phyloP scores from a whole-genome alignment of 2,329 filamentous ascomycete genomes.

The Periglandula ipomoeae region DNA sequence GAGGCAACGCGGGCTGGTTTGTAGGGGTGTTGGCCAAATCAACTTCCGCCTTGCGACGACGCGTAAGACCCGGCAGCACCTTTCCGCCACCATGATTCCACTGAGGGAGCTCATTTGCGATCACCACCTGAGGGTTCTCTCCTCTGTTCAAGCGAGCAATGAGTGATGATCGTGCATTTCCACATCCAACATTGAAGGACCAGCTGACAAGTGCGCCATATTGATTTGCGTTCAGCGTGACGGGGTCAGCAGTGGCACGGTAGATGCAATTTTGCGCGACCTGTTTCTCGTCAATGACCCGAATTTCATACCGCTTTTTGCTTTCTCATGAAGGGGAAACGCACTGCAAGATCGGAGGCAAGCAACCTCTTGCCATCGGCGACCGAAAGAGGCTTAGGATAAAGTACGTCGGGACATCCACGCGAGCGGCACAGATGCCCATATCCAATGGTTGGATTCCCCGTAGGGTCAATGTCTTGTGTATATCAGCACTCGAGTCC shows the following conservation, averaged over 20 bases:
- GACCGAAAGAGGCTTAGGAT: conserved; percentile 33
- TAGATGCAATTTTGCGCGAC: conserved; percentile 29
- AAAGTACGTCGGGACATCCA: conserved; percentile 34
- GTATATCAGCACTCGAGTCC: background rate
- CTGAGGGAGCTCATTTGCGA: too few species aligned
- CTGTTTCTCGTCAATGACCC: conserved; percentile 1
- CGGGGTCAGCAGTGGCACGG: conserved; percentile 18
- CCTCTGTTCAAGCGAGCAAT: too few species aligned
- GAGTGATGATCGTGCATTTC: too few species aligned
- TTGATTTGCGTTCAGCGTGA: conserved; percentile 34
- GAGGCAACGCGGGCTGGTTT: too few species aligned
- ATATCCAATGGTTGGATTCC: conserved; percentile 39
- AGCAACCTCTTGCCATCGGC: conserved; percentile 31
- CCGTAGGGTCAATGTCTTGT: conserved; percentile 29
- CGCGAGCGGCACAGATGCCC: conserved; percentile 36
- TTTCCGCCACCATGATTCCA: too few species aligned
- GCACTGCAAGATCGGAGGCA: conserved; percentile 23
- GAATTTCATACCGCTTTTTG: background rate
- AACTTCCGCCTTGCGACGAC: too few species aligned
- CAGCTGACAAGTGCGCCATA: conserved; percentile 43
- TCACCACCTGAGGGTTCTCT: too few species aligned
- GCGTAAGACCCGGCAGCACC: too few species aligned
- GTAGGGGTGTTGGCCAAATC: too few species aligned
- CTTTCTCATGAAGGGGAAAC: background rate
- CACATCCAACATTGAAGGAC: too few species aligned